Conservation (phyloP, 495 filamentous ascomycete genomes). For the Jackrogersella multiformis region DNA sequence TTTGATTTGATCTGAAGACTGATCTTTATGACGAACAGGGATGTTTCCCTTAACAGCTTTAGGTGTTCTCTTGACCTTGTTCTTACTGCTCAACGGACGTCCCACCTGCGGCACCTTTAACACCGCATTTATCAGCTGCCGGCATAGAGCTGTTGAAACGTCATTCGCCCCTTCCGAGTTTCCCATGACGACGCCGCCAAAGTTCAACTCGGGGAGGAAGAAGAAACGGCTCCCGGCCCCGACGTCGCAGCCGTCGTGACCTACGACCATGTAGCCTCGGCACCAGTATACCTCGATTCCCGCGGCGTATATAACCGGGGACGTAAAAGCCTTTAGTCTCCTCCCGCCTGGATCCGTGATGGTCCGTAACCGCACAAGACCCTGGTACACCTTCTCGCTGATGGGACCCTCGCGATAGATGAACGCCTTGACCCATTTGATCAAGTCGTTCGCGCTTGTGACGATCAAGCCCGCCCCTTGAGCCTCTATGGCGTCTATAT, state of each 20-base stretch:
- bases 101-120: conserved; percentile 36
- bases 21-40: not conserved
- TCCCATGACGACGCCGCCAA: conserved; percentile 56
- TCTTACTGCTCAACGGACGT: not conserved
- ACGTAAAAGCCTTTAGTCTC: conserved; percentile 13
- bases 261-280: conserved; percentile 50
- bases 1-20: not conserved
- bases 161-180: conserved; percentile 45
- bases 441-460: conserved; percentile 62
- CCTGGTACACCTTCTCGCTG: conserved; percentile 47
- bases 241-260: conserved; percentile 53
- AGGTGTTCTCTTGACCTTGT: not conserved
- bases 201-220: conserved; percentile 55
- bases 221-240: conserved; percentile 54
- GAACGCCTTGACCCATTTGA: conserved; percentile 56
- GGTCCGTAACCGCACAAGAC: conserved; percentile 46
- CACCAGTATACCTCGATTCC: conserved; percentile 55
- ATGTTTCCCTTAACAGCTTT: not conserved
- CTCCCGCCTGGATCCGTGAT: conserved; percentile 25
- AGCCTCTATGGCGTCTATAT: conserved; percentile 19
- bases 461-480: conserved; percentile 60
- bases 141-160: conserved; percentile 39
- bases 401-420: conserved; percentile 45
- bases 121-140: conserved; percentile 51
- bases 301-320: conserved; percentile 48